Evolutionary conservation across 2,329 filamentous ascomycete genomes (phyloP).

Genomic region (Penicillium sp.): DNA sequence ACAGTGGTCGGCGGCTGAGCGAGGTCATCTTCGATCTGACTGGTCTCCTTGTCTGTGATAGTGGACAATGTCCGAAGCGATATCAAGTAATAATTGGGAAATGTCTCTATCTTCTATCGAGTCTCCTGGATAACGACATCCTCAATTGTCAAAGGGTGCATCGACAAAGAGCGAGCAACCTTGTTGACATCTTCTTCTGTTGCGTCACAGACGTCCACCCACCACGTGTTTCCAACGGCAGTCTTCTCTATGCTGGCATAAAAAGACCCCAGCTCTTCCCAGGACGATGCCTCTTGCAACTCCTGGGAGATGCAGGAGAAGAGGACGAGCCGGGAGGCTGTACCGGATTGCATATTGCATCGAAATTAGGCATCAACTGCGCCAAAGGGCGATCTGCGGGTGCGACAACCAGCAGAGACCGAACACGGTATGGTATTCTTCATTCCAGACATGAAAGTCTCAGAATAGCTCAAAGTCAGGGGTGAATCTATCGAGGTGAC

Average conservation of each 20-base stretch:
- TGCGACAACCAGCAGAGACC: neutral
- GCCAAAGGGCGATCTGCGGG: neutral
- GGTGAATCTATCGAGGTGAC: too few relatives aligned
- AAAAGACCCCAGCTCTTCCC: slow-evolving; percentile 25
- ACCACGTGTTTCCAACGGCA: slow-evolving; percentile 68
- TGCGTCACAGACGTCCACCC: slow-evolving; percentile 89
- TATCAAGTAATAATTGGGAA: slow-evolving; percentile 95
- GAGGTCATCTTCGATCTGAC: slow-evolving; percentile 56
- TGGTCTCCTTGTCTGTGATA: neutral
- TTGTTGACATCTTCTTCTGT: slow-evolving; percentile 82
- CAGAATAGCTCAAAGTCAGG: neutral
- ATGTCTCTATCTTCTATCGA: slow-evolving; percentile 96
- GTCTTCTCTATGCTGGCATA: slow-evolving; percentile 18
- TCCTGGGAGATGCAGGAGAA: slow-evolving; percentile 86
- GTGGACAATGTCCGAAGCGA: slow-evolving; percentile 88
- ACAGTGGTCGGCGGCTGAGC: slow-evolving; percentile 48
- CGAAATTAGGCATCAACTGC: slow-evolving; percentile 1
- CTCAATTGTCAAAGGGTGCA: slow-evolving; percentile 92
- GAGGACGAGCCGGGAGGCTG: slow-evolving; percentile 74
- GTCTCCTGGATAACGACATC: slow-evolving; percentile 93
- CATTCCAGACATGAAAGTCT: neutral
- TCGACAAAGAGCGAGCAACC: slow-evolving; percentile 87
- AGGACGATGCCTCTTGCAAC: slow-evolving; percentile 22
- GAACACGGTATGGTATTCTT: neutral
- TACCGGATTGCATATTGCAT: slow-evolving; percentile 10